These are phyloP conservation scores for Malbranchea cinnamomea DNA, from an alignment of 2,329 filamentous ascomycete species.

Conservation along the genomic window DNA sequence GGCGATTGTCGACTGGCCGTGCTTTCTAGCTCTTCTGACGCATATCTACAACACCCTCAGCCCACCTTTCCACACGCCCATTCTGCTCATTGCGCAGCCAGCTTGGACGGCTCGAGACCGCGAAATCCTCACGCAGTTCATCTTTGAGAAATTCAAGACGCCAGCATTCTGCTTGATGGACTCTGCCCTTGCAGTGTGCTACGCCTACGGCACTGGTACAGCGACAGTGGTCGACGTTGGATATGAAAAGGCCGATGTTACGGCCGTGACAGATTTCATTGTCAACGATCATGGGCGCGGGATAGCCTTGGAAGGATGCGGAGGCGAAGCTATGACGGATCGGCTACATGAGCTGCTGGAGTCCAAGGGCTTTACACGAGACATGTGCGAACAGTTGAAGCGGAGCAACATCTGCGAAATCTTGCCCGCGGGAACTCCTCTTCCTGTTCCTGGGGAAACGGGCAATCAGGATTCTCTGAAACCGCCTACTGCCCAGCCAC, in stretches of 20 bases:
- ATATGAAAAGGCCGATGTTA: constrained; percentile 82
- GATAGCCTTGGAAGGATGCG: constrained; percentile 50
- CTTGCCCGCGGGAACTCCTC: constrained; percentile 36
- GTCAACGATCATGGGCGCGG: constrained; percentile 55
- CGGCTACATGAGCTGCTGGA: constrained; percentile 52
- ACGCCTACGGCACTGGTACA: constrained; percentile 66
- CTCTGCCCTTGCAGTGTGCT: constrained; percentile 65
- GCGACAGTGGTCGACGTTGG: constrained; percentile 86
- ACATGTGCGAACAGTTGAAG: constrained; percentile 53
- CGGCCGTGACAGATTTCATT: constrained; percentile 70
- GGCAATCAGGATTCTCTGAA: constrained; percentile 22
- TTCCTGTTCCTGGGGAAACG: constrained; percentile 33
- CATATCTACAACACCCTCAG: constrained; percentile 83
- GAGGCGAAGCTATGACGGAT: constrained; percentile 75
- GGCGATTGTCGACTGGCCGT: constrained; percentile 75
- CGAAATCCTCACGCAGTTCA: constrained; percentile 78
- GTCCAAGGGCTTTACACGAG: constrained; percentile 40
- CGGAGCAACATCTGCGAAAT: constrained; percentile 48
- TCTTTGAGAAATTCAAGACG: constrained; percentile 95
- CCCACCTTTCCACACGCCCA: constrained; percentile 84
- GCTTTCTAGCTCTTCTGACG: constrained; percentile 83
- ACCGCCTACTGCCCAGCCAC: constrained; percentile 33
- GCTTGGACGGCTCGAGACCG: constrained; percentile 80
- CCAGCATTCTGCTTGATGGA: constrained; percentile 85
- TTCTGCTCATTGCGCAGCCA: constrained; percentile 78